Evolutionary conservation across 164 flowering plant species (phyloP).

Genomic region (Sextonia rubra): DNA sequence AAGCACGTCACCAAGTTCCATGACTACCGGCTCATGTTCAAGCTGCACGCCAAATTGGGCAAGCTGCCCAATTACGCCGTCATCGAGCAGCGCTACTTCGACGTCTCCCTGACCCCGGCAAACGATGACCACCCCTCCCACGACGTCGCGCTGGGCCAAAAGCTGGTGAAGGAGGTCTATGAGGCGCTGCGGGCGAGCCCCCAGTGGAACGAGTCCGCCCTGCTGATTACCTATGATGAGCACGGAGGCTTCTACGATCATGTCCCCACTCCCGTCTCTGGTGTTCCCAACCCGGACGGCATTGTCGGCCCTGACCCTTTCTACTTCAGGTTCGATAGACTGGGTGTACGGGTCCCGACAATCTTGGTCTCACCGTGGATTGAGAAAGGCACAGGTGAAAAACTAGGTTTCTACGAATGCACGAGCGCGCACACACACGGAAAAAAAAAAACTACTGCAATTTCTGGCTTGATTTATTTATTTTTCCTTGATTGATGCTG

Average conservation of each 20-base stretch:
- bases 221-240: conserved; percentile 90
- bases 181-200: conserved; percentile 82
- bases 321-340: conserved; percentile 72
- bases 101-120: conserved; percentile 54
- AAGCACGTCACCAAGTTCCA: conserved; percentile 76
- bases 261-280: conserved; percentile 84
- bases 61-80: conserved; percentile 82
- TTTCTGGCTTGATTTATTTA: background rate
- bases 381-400: conserved; percentile 75
- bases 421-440: no score
- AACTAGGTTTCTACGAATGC: background rate
- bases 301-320: conserved; percentile 83
- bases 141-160: conserved; percentile 84
- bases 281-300: conserved; percentile 95
- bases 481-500: background rate
- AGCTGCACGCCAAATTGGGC: conserved; percentile 56
- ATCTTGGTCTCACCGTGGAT: conserved; percentile 91
- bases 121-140: conserved; percentile 97
- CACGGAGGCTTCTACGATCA: conserved; percentile 98
- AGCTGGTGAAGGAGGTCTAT: conserved; percentile 92
- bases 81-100: conserved; percentile 87
- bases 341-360: conserved; percentile 92
- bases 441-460: background rate
- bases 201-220: conserved; percentile 87
- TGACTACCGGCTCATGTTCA: conserved; percentile 51